Evolutionary conservation across 2,329 filamentous ascomycete species (phyloP).

Genomic region (Ophiocordyceps robertsii): DNA sequence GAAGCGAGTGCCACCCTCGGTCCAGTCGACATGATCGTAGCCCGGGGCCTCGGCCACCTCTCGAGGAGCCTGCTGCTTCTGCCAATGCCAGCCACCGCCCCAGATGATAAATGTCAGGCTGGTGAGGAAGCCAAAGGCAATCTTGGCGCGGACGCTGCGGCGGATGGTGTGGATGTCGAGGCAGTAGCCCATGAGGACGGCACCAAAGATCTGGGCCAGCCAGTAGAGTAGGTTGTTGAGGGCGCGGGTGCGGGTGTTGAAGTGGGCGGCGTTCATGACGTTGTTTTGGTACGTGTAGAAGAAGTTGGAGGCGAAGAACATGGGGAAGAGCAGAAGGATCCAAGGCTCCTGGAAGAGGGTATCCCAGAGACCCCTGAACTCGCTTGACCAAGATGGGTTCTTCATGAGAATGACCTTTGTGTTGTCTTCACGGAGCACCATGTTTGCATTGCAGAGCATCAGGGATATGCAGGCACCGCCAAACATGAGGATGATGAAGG

Average conservation of each 20-base stretch:
- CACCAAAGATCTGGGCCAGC: slow-evolving; percentile 42
- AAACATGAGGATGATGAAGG: slow-evolving; percentile 74
- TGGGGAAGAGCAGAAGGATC: slow-evolving; percentile 46
- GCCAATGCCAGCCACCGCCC: slow-evolving; percentile 73
- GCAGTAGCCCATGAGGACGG: slow-evolving; percentile 29
- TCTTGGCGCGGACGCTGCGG: slow-evolving; percentile 64
- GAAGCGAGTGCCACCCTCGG: slow-evolving; percentile 30
- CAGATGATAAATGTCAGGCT: slow-evolving; percentile 63
- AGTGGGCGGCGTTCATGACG: slow-evolving; percentile 38
- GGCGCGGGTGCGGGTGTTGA: slow-evolving; percentile 41
- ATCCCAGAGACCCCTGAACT: slow-evolving; percentile 63
- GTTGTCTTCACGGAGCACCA: slow-evolving; percentile 64
- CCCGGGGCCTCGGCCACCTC: slow-evolving; percentile 10
- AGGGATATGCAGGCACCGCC: slow-evolving; percentile 57
- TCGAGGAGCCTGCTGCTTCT: slow-evolving; percentile 38
- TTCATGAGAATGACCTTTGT: slow-evolving; percentile 78
- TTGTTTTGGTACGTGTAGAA: slow-evolving; percentile 49
- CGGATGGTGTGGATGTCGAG: slow-evolving; percentile 58
- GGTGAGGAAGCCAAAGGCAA: slow-evolving; percentile 46
- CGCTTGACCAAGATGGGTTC: slow-evolving; percentile 74
- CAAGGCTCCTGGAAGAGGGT: slow-evolving; percentile 58
- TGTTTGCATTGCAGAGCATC: slow-evolving; percentile 55
- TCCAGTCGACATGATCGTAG: slow-evolving; percentile 43
- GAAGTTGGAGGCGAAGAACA: slow-evolving; percentile 42
- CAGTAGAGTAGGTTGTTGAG: slow-evolving; percentile 42